Conservation (phyloP, 176 grass and related monocot species). For the Coix lacrymajobi region DNA sequence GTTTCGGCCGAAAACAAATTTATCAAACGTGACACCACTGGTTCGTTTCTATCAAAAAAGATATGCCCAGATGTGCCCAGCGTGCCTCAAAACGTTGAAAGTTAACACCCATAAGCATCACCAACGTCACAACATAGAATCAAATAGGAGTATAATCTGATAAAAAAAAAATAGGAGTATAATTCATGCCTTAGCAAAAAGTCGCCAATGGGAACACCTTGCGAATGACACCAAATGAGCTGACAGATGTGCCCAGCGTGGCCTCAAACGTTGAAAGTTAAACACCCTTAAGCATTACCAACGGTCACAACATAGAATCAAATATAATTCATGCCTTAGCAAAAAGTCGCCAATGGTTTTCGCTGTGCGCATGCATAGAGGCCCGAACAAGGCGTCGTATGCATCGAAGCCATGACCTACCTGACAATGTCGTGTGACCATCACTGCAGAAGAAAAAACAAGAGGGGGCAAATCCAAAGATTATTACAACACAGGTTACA, state of each 20-base stretch:
- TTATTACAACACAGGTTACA: slow-evolving; percentile 49
- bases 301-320: not conserved
- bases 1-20: not conserved
- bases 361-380: not conserved
- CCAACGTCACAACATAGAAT: too few relatives aligned
- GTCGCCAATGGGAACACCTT: too few relatives aligned
- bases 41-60: too few relatives aligned
- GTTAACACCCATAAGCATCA: too few relatives aligned
- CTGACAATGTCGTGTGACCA: not conserved
- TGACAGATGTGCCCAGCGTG: not conserved
- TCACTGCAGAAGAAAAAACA: not conserved
- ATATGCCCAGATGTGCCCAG: too few relatives aligned
- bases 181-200: too few relatives aligned
- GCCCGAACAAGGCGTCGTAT: not conserved
- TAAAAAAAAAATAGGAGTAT: too few relatives aligned
- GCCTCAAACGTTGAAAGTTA: not conserved
- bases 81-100: too few relatives aligned
- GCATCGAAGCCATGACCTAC: not conserved
- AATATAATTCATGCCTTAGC: not conserved
- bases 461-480: not conserved
- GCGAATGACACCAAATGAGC: not conserved
- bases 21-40: not conserved
- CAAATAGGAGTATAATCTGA: too few relatives aligned
- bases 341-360: not conserved
- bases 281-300: not conserved